Conservation (phyloP, 2,329 filamentous ascomycete genomes). For the Intubia oerlemansii region DNA sequence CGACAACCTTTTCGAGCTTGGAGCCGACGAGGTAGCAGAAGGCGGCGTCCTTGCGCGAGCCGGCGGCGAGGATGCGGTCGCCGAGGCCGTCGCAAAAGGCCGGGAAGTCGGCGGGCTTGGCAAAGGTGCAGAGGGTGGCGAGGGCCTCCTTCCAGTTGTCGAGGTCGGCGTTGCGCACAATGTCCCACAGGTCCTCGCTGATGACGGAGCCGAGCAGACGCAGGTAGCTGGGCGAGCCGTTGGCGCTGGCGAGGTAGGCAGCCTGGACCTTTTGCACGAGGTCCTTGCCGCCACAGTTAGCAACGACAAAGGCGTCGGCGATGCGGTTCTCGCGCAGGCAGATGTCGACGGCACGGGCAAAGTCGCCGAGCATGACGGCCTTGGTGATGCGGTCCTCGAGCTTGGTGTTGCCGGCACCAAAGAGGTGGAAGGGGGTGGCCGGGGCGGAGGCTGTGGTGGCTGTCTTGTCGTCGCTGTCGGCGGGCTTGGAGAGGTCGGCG, state of each 20-base stretch:
- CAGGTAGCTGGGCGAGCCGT: conserved; percentile 64
- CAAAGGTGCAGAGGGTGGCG: conserved; percentile 89
- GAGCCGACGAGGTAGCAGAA: conserved; percentile 94
- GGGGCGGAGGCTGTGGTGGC: too few species aligned
- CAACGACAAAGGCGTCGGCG: conserved; percentile 94
- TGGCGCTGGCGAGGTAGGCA: conserved; percentile 70
- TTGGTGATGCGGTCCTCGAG: conserved; percentile 75
- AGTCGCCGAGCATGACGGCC: conserved; percentile 75
- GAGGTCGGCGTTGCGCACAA: conserved; percentile 89
- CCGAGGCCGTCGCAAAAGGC: conserved; percentile 90
- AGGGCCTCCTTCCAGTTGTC: conserved; percentile 93
- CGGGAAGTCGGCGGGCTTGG: conserved; percentile 73
- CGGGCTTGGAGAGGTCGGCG: conserved; percentile 66
- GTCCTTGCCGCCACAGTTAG: conserved; percentile 85
- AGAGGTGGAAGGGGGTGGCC: conserved; percentile 87
- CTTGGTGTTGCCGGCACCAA: conserved; percentile 61
- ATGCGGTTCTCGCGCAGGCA: conserved; percentile 76
- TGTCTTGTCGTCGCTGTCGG: conserved; percentile 12
- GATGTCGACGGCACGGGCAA: conserved; percentile 72
- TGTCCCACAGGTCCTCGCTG: conserved; percentile 92
- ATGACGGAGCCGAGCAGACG: conserved; percentile 80
- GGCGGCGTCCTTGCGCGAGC: conserved; percentile 68
- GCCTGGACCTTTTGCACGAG: conserved; percentile 87
- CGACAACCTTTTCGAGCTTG: conserved; percentile 91
- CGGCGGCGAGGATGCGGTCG: conserved; percentile 67